Evolutionary conservation across 163 green algal species (phyloP), one percentile per base, ranked within the genome.

Genomic region (Trebouxia gelatinosa): DNA sequence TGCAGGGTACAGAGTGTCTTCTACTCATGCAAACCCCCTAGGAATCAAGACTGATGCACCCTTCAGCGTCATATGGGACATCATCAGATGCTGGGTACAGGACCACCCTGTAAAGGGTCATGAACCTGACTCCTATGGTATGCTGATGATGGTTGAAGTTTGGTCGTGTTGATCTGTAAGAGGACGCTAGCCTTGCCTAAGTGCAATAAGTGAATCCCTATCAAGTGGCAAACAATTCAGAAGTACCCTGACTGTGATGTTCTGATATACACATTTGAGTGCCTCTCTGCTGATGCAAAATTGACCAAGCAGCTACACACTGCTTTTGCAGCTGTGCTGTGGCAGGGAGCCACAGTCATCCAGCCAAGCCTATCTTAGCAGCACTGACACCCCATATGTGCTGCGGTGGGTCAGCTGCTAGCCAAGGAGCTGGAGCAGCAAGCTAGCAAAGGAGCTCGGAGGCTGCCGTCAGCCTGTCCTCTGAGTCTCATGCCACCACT

Each of bases 41-140:
- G 96, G 90, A 5, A 38, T 98, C 7, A 99, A 99, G 82, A 99
- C 96, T 0, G 91, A 98, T 76, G 94, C 94, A 4, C 95, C 95
- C 5, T 88, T 87, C 39, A 35, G 82, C 6, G 88, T 97, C 1
- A 74, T 99, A 16, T 99, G 96, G 96, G 96, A 99, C 83, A 91
- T 99, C 54, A 89, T 99, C 78, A 87, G 96, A 39, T 95, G 89
- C 82, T 99, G 96, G 96, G 87, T 97, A 4, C 83, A 87, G 64
- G 74, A 95, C 1, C 92, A 98, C 78, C 92, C 91, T 3, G 81
- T 91, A 29, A 93, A 93, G 70, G 39, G 64, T 11, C 86, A 89
- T 37, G 85, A 91, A 31, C 79, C 85, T 3, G 78, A 91, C 16
- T 87, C 72, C 0, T 93, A 93, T 66, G 77, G 78, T 17, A 80